Evolutionary conservation across 371 early-diverging fungal species (phyloP), one percentile per base, ranked within the genome.

Genomic region (Mortierella sp.): DNA sequence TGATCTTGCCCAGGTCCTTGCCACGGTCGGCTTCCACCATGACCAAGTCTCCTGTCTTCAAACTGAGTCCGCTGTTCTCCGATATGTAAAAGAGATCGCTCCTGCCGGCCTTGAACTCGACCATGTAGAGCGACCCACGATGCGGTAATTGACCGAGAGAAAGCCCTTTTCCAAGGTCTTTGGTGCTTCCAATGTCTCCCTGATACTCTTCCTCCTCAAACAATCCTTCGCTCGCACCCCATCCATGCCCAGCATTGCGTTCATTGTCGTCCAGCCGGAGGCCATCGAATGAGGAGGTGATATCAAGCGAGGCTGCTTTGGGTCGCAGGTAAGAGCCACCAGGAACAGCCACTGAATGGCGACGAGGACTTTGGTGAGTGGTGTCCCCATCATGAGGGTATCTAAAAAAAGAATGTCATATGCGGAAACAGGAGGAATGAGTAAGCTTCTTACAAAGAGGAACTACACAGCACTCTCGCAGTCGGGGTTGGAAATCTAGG

Each of bases 1-100:
- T 91, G 37, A 98, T 92, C 74, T 94, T 93, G 19, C 99, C 99
- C 44, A 99, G 86, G 80, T 99, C 99, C 61, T 95, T 95, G 40
- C 98, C 98, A 44, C 98, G 92, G 80, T 98, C 98, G 8, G 97
- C 99, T 86, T 98, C 97, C 0, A 97, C 97, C 80, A 98, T 95
- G 10, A 96, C 97, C 19, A 93, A 86, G 74, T 95, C 96, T 14
- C 94, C 93, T 13, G 85, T 79, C 64, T 92, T 92, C 45, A 93
- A 81, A 14, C 79, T 71, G 53, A 87, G 76, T 1, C 85, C 85
- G 16, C 76, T 70, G 31, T 85, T 85, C 31, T 93, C 93, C 5
- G 91, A 71, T 8, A 91, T 68, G 80, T 93, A 95, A 85, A 92
- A 96, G 58, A 91, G 89, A 74, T 96, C 96, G 26, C 88, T 91